Conservation (phyloP, 1,139 yeast species). For the Scheffersomyces titani region DNA sequence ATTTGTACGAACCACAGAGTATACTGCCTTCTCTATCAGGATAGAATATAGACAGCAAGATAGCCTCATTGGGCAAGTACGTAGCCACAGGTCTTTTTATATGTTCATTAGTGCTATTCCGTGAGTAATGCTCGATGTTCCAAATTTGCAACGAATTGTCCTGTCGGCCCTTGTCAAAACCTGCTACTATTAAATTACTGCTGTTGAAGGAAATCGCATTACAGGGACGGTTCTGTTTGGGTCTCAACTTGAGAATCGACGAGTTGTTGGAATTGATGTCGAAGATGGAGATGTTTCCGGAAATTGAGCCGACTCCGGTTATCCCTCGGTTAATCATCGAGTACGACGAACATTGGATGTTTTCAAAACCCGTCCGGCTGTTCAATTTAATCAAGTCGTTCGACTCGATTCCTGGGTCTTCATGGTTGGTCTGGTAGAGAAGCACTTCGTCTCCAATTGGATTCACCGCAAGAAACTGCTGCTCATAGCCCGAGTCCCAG, state of each 20-base stretch:
- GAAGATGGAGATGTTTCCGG: constrained; percentile 66
- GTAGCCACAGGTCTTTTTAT: constrained; percentile 58
- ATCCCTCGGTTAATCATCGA: constrained; percentile 59
- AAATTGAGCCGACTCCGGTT: constrained; percentile 71
- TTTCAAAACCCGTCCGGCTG: constrained; percentile 66
- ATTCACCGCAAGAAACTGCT: constrained; percentile 61
- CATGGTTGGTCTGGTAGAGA: constrained; percentile 56
- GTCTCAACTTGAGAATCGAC: constrained; percentile 50
- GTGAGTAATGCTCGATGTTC: constrained; percentile 67
- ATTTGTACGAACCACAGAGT: constrained; percentile 76
- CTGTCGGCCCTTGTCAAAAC: constrained; percentile 77
- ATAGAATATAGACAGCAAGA: constrained; percentile 66
- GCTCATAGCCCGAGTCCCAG: constrained; percentile 60
- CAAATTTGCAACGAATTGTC: constrained; percentile 80
- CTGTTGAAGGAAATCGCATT: constrained; percentile 72
- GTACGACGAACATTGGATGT: constrained; percentile 71
- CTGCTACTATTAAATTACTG: constrained; percentile 69
- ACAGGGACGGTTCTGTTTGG: constrained; percentile 74
- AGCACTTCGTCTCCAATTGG: constrained; percentile 71
- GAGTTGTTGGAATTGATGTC: constrained; percentile 50
- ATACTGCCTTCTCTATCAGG: constrained; percentile 59
- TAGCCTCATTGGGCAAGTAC: constrained; percentile 72
- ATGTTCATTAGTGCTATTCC: constrained; percentile 41
- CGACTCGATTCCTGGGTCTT: constrained; percentile 34
- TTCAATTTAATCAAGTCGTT: constrained; percentile 47